phyloP scores from a whole-genome alignment of 768 basidiomycete species.

The Lentinula sp. region DNA sequence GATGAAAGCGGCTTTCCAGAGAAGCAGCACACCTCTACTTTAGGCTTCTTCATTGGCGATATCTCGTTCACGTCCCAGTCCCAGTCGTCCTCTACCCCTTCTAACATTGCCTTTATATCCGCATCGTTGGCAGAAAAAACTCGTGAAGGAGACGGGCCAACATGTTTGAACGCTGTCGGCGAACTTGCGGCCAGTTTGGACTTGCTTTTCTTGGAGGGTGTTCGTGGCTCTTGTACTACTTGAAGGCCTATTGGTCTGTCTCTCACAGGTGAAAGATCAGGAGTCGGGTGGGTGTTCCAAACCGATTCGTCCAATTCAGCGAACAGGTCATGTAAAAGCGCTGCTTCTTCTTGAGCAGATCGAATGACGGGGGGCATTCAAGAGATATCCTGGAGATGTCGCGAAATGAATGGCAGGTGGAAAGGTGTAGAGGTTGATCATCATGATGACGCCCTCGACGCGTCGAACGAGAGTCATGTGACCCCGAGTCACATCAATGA shows the following conservation, averaged over 20 bases:
- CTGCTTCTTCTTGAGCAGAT: conserved; percentile 44
- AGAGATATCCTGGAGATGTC: not conserved
- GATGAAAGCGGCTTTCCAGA: not conserved
- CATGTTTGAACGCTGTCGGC: conserved; percentile 4
- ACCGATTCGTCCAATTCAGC: conserved; percentile 48
- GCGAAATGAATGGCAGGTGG: too few relatives aligned
- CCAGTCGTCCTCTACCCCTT: conserved; percentile 68
- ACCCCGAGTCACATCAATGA: not conserved
- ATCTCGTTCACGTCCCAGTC: conserved; percentile 58
- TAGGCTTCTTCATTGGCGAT: conserved; percentile 40
- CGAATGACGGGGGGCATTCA: conserved; percentile 28
- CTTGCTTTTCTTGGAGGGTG: conserved; percentile 11
- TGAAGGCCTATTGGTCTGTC: conserved; percentile 7
- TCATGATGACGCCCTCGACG: not conserved
- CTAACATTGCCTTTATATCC: conserved; percentile 45
- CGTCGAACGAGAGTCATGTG: not conserved
- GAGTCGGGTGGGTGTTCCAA: conserved; percentile 33
- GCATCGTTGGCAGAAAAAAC: conserved; percentile 24
- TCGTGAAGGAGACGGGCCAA: conserved; percentile 15
- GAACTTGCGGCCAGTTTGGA: conserved; percentile 1
- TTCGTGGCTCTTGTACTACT: conserved; percentile 13
- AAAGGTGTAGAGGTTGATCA: not conserved
- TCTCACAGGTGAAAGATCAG: conserved; percentile 26
- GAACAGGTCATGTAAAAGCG: conserved; percentile 51
- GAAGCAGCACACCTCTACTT: conserved; percentile 7